Percentiles rank a stretch among this genome's conserved stretches.
These are phyloP conservation scores for Hansenula sp. DNA, from an alignment of 1,139 yeast species.

Conservation along the genomic window DNA sequence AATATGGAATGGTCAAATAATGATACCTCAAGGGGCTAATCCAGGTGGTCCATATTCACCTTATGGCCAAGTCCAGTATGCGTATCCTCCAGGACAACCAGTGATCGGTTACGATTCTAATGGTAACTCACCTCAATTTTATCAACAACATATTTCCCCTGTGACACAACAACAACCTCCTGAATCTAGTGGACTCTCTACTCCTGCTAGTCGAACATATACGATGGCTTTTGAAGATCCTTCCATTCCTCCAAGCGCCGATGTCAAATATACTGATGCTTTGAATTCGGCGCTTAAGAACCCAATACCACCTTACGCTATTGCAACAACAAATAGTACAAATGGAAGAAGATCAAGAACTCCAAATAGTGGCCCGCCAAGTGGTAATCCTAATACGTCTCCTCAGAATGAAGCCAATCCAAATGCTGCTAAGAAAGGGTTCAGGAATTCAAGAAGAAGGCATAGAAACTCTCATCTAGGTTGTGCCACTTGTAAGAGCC, in stretches of 20 bases:
- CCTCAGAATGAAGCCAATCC: constrained; percentile 6
- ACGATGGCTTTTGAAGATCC: background rate
- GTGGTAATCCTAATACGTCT: background rate
- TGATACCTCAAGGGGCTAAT: background rate
- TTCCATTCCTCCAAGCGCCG: background rate
- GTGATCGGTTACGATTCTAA: background rate
- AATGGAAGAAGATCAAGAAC: constrained; percentile 10
- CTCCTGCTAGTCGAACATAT: background rate
- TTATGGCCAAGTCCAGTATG: background rate
- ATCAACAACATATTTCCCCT: background rate
- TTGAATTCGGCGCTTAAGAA: constrained; percentile 27
- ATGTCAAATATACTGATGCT: background rate
- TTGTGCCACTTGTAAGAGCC: constrained; percentile 63
- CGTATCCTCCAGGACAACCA: background rate
- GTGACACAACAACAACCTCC: background rate
- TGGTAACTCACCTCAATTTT: background rate
- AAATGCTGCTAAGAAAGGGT: constrained; percentile 24
- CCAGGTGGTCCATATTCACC: background rate
- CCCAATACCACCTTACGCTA: constrained; percentile 31
- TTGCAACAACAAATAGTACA: constrained; percentile 22
- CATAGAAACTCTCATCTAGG: constrained; percentile 59
- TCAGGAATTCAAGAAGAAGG: constrained; percentile 49
- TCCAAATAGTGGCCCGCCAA: background rate
- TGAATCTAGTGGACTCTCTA: background rate
- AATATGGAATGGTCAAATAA: constrained; percentile 2